Evolutionary conservation across 495 filamentous ascomycete species (phyloP).

Genomic region (Beverwykella pulmonaria): DNA sequence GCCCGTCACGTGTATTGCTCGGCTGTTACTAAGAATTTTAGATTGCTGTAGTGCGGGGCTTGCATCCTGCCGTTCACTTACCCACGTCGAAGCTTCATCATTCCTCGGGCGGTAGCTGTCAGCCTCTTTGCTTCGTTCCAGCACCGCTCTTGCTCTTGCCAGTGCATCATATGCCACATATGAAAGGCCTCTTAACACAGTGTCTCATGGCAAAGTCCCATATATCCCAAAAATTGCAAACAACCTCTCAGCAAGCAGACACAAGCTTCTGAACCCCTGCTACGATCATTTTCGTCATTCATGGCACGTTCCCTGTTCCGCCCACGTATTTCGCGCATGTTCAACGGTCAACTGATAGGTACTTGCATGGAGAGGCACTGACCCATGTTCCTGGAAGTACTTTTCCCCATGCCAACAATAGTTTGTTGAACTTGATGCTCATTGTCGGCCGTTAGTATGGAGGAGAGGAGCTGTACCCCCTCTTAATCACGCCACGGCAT

Average conservation of each 20-base stretch:
- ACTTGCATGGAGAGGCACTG: neutral
- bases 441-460: neutral
- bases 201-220: slow-evolving; percentile 18
- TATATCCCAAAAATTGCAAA: neutral
- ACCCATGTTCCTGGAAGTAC: neutral
- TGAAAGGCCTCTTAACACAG: slow-evolving; percentile 7
- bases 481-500: neutral
- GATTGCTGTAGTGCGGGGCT: slow-evolving; percentile 20
- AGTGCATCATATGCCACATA: slow-evolving; percentile 26
- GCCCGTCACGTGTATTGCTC: slow-evolving; percentile 12
- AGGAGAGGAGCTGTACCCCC: neutral
- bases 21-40: neutral
- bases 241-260: neutral
- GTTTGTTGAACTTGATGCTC: neutral
- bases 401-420: neutral
- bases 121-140: neutral
- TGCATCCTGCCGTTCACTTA: neutral
- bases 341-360: neutral
- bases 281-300: slow-evolving; percentile 29
- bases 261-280: slow-evolving; percentile 4
- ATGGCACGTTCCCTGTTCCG: slow-evolving; percentile 5
- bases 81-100: slow-evolving; percentile 1
- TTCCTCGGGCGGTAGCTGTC: neutral
- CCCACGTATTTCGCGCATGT: neutral
- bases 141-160: slow-evolving; percentile 3